These are phyloP conservation scores for Psidium guajava DNA, from an alignment of 345 rosid species.

Conservation along the genomic window DNA sequence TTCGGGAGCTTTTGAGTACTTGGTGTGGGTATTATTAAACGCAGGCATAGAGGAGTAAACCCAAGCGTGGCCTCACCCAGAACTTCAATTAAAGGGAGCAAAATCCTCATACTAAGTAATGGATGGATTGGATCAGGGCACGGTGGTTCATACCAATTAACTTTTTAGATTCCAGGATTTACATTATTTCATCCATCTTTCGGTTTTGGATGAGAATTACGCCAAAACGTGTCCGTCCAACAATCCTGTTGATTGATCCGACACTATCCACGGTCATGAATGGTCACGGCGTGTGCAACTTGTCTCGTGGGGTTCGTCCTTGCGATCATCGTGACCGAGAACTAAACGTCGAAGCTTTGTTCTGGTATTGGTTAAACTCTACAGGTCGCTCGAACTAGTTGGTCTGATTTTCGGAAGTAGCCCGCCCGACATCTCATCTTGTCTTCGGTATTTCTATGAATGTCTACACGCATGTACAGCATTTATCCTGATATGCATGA, in stretches of 20 bases:
- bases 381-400: neutral
- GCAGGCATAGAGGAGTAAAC: neutral
- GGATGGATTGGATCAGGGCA: neutral
- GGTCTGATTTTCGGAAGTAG: neutral
- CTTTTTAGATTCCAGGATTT: neutral
- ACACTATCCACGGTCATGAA: neutral
- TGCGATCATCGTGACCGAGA: neutral
- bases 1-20: neutral
- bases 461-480: neutral
- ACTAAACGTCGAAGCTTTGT: neutral
- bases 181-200: neutral
- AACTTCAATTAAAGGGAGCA: neutral
- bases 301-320: neutral
- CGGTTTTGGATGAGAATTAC: neutral
- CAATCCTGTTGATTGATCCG: neutral
- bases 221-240: neutral
- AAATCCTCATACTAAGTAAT: neutral
- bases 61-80: neutral
- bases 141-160: neutral
- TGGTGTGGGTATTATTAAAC: neutral
- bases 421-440: neutral
- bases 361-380: neutral
- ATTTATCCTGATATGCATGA: neutral
- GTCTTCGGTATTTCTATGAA: neutral
- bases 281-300: neutral